Evolutionary conservation across 164 flowering plant genomes (phyloP).

Genomic region (Pachysandra terminalis): DNA sequence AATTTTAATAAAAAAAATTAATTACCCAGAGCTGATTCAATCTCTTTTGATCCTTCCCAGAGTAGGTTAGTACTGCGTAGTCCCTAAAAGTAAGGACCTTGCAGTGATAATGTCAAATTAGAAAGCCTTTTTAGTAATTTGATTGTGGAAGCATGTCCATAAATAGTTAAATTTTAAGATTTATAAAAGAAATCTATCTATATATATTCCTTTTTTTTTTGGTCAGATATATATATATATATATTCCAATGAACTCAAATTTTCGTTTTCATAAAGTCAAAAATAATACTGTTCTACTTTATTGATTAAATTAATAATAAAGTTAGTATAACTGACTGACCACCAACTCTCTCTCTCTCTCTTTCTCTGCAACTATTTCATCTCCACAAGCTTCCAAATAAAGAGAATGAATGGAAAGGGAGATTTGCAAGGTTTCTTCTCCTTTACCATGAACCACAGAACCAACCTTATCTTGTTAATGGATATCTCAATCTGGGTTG

Average conservation of each 20-base stretch:
- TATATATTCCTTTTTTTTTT: no score
- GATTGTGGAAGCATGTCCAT: no score
- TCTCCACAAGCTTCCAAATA: neutral
- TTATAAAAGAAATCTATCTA: no score
- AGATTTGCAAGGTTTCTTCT: conserved; percentile 40
- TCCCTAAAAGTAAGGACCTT: no score
- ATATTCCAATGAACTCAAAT: neutral
- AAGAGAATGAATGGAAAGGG: conserved; percentile 40
- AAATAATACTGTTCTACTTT: neutral
- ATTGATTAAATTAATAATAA: neutral
- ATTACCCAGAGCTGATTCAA: no score
- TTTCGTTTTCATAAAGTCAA: neutral
- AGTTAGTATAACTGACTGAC: neutral
- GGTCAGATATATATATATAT: no score
- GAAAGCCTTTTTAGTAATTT: no score
- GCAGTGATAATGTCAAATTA: no score
- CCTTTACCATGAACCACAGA: conserved; percentile 20
- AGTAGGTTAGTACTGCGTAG: no score
- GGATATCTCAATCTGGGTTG: conserved; percentile 1
- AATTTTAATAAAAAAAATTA: no score
- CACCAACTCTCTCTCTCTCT: conserved; percentile 1
- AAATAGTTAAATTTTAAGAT: no score
- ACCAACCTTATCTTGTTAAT: conserved; percentile 4
- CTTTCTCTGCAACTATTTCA: conserved; percentile 5
- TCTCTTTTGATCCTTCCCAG: no score